A percentile compares a stretch with the other conserved stretches of the same genome.
Conservation (phyloP, 1,139 yeast genomes). For the Komagataea norvegica region DNA sequence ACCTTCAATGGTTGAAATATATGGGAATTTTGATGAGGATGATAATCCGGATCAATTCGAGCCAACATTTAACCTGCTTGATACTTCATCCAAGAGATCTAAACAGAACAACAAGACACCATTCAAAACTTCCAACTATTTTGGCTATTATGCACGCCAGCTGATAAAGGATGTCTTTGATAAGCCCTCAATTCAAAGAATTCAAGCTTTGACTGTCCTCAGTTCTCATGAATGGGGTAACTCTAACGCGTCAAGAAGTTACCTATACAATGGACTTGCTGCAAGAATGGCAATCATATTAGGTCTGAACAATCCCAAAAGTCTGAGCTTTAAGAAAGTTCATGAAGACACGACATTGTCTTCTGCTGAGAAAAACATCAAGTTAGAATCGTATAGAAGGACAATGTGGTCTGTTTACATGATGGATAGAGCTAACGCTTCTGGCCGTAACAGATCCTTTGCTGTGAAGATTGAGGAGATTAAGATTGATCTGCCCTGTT, state of each 20-base stretch:
- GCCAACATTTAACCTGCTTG: constrained; percentile 22
- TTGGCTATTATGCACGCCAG: constrained; percentile 38
- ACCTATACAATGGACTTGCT: constrained; percentile 37
- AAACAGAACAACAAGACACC: constrained; percentile 15
- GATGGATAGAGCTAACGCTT: constrained; percentile 40
- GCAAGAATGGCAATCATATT: constrained; percentile 38
- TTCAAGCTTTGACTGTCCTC: constrained; percentile 35
- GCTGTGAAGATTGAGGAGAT: constrained; percentile 26
- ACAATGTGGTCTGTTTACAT: constrained; percentile 40
- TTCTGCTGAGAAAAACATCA: constrained; percentile 18
- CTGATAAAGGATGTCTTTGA: constrained; percentile 34
- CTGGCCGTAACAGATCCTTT: constrained; percentile 34
- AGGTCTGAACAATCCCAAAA: constrained; percentile 29
- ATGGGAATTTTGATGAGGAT: constrained; percentile 33
- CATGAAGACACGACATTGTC: constrained; percentile 13
- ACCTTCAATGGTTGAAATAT: constrained; percentile 29
- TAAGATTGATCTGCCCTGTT: constrained; percentile 10
- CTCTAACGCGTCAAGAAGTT: constrained; percentile 36
- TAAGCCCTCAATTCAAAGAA: constrained; percentile 35
- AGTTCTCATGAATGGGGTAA: constrained; percentile 43
- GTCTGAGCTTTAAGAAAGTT: constrained; percentile 19
- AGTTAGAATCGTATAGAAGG: constrained; percentile 32
- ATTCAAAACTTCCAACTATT: constrained; percentile 35
- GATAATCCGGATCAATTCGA: constrained; percentile 28
- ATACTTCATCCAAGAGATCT: not conserved